Evolutionary conservation across 2,329 filamentous ascomycete genomes (phyloP), one percentile per base, ranked within the genome.

Genomic region (Calonectria naviculata): DNA sequence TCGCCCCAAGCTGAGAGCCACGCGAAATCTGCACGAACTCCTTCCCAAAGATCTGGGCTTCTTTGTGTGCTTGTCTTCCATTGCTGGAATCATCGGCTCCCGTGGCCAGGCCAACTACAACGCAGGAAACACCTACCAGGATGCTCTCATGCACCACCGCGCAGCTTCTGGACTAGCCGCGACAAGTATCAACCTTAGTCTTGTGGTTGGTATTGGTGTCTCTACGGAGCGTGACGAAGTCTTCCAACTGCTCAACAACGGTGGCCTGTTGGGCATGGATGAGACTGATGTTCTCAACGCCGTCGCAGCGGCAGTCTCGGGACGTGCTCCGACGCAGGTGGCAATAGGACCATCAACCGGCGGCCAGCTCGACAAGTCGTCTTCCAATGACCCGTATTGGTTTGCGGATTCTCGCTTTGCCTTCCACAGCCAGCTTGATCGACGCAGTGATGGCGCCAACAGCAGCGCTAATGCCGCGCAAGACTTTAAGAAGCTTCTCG

Each of bases 61-160:
- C 31, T 72, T 70, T 41, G 41, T 72, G 26, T 36, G 46, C 15
- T 29, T 72, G 13, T 67, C 63, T 2, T 72, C 71, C 1, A 24
- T 47, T 19, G 28, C 58, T 4, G 63, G 44, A 13, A 60, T 67
- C 21, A 5, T 62, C 7, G 68, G 68, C 15, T 47, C 31, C 34
- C 42, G 42, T n/a, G 47, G 68, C 8, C 68, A 71, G 49, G 29
- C 68, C 31, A 65, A 65, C 56, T 71, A 71, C 34, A 46, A 58
- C n/a, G 64, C 68, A 49, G 68, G 52, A 9, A 56, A 61, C 56
- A 56, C 56, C 13, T 71, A 54, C 42, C 52, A 60, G 28, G 68
- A 71, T 44, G 63, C 52, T n/a, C 49, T 71, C 5, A 46, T 47
- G 17, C 46, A 36, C 19, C 26, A 58, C 15, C 44, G 63, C 7